Base-by-base conservation (phyloP, 257 asterid species). In the Nicotiana obtusifolia region DNA sequence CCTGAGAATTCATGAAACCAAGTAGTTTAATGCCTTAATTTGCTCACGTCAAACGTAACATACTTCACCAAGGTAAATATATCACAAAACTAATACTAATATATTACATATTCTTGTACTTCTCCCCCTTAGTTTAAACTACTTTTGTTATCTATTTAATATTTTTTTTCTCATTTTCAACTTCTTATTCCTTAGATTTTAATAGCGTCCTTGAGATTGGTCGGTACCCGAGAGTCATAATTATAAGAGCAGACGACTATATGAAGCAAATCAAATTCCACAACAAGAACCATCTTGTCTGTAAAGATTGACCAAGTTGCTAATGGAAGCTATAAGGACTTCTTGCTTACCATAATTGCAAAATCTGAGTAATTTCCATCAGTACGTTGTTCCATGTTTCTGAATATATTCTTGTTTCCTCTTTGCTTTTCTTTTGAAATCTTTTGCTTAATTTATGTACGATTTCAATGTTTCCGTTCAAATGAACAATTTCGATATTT, bases 261-360 rank as follows among this genome's bases (percentile, higher is more conserved):
- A 90, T 92, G 89, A 92, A 90, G 85, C 88, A 82, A 31, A 94
- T 94, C 84, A 90, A 93, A 47, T 91, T 77, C 80, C 37, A 77
- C 14, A 35, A 52, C 17, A 86, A 84, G 95, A 24, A 82, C 81
- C 24, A 64, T 82, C 83, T 84, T 92, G 26, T 17, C 88, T 28
- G 82, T 82, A 41, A 94, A 86, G 84, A 86, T 94, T 86, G 90
- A 89, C 85, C 92, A 90, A 54, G 89, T 88, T 0, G 93, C 94
- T 69, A 91, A 90, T 82, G 97, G 98, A 53, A 94, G 86, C 83
- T 94, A 90, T 33, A 90, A 88, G 80, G 96, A 94, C 84, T 91
- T 94, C 88, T 86, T 94, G 93, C 93, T 92, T 56, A 83, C 93
- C 80, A 82, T 93, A 60, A 65, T 89, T 64, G 90, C 92, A 85